Percentiles rank a stretch among this genome's conserved stretches.
phyloP scores from a whole-genome alignment of 257 asterid genomes.

The Penstemon davidsonii region DNA sequence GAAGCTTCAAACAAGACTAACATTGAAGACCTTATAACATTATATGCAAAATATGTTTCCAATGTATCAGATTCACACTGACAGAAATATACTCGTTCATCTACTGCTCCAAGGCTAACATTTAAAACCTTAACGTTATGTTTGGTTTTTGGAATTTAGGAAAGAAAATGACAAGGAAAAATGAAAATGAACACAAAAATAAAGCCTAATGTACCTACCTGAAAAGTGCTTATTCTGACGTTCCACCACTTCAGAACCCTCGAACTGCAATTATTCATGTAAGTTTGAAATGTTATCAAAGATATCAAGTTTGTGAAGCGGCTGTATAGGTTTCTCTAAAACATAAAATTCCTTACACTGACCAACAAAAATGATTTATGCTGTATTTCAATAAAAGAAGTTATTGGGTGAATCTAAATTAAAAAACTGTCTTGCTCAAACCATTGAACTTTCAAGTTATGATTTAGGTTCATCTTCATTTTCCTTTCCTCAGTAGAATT shows the following conservation, averaged over 20 bases:
- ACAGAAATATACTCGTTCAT: background rate
- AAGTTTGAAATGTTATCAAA: conserved; percentile 19
- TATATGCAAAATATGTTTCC: background rate
- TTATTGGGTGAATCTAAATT: background rate
- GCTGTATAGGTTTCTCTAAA: background rate
- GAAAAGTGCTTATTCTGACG: conserved; percentile 75
- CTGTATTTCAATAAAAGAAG: background rate
- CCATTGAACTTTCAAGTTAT: background rate
- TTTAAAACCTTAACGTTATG: background rate
- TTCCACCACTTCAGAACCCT: conserved; percentile 70
- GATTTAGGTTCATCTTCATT: background rate
- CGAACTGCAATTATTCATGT: conserved; percentile 51
- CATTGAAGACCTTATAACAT: too few species aligned
- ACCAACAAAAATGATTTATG: background rate
- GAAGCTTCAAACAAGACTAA: too few species aligned
- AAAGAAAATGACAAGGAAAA: too few species aligned
- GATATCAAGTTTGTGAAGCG: background rate
- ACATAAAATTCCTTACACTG: background rate
- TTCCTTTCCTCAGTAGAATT: too few species aligned
- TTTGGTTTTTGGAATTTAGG: too few species aligned
- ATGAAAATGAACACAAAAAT: too few species aligned
- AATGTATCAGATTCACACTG: background rate
- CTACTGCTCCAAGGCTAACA: background rate
- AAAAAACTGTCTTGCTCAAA: background rate
- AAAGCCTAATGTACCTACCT: conserved; percentile 38